Percentiles rank a stretch among this genome's conserved stretches.
phyloP scores from a whole-genome alignment of 2,329 filamentous ascomycete species.

The Amauroascus niger region DNA sequence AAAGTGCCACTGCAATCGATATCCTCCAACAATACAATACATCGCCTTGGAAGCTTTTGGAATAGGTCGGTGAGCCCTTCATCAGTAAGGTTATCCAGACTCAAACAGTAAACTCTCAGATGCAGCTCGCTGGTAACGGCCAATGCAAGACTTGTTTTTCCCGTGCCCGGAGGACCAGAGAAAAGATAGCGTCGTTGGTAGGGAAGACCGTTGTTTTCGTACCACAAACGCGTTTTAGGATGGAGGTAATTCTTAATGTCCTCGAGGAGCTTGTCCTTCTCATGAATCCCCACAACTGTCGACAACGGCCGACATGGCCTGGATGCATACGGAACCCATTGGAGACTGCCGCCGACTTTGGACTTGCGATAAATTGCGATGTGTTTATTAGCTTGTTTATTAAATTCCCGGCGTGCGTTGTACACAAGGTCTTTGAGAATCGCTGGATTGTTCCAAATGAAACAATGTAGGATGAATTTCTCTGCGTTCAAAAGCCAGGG shows the following conservation, averaged over 20 bases:
- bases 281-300: background rate
- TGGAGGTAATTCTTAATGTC: background rate
- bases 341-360: too few species aligned
- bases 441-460: too few species aligned
- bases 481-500: too few species aligned
- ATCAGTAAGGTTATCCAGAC: constrained; percentile 73
- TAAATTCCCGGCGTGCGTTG: too few species aligned
- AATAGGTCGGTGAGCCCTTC: constrained; percentile 68
- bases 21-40: constrained; percentile 69
- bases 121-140: constrained; percentile 54
- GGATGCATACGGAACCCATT: too few species aligned
- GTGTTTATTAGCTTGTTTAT: too few species aligned
- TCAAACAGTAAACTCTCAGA: constrained; percentile 76
- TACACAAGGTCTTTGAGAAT: too few species aligned
- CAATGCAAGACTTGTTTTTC: background rate
- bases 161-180: background rate
- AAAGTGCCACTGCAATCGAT: constrained; percentile 61
- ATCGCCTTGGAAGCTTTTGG: constrained; percentile 64
- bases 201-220: background rate
- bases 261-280: background rate
- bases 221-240: background rate
- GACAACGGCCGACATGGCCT: background rate
- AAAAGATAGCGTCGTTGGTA: background rate
- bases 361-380: too few species aligned
- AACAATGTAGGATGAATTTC: too few species aligned